phyloP scores from a whole-genome alignment of 2,329 filamentous ascomycete genomes.

The Nothopassalora personata region DNA sequence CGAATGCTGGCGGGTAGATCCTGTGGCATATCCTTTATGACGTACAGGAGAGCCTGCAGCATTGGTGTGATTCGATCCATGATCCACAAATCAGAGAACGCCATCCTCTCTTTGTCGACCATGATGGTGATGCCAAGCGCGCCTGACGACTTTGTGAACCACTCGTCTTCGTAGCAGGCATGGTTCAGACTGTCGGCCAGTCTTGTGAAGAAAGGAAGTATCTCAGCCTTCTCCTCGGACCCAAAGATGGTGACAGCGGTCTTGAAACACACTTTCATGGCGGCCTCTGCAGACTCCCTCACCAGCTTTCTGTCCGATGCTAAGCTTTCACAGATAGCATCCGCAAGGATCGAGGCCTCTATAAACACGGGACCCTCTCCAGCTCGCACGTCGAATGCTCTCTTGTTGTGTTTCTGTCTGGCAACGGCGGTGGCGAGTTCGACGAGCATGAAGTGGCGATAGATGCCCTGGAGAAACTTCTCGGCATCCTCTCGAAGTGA shows the following conservation, averaged over 20 bases:
- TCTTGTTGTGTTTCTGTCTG: constrained; percentile 68
- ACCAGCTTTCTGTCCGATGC: constrained; percentile 78
- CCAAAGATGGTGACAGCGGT: constrained; percentile 72
- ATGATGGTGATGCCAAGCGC: constrained; percentile 85
- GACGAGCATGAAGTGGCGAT: constrained; percentile 82
- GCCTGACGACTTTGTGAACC: constrained; percentile 95
- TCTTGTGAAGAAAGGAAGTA: constrained; percentile 77
- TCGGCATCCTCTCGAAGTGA: constrained; percentile 74
- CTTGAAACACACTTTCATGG: constrained; percentile 72
- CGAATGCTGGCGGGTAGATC: constrained; percentile 89
- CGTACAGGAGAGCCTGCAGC: constrained; percentile 85
- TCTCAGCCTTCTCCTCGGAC: constrained; percentile 62
- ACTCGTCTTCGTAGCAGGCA: constrained; percentile 94
- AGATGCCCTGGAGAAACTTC: constrained; percentile 71
- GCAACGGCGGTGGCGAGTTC: constrained; percentile 84
- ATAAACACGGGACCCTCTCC: constrained; percentile 85
- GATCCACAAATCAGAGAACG: constrained; percentile 80
- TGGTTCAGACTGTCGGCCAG: constrained; percentile 83
- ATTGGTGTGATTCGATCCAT: constrained; percentile 79
- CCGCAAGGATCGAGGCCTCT: constrained; percentile 79
- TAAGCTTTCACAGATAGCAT: constrained; percentile 84
- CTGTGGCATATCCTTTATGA: constrained; percentile 95
- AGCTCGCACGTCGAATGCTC: constrained; percentile 75
- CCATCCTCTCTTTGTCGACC: constrained; percentile 75
- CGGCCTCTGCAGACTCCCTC: constrained; percentile 73